phyloP scores from a whole-genome alignment of 225 moss, liverwort and hornwort genomes.

The Ulota crispa region DNA sequence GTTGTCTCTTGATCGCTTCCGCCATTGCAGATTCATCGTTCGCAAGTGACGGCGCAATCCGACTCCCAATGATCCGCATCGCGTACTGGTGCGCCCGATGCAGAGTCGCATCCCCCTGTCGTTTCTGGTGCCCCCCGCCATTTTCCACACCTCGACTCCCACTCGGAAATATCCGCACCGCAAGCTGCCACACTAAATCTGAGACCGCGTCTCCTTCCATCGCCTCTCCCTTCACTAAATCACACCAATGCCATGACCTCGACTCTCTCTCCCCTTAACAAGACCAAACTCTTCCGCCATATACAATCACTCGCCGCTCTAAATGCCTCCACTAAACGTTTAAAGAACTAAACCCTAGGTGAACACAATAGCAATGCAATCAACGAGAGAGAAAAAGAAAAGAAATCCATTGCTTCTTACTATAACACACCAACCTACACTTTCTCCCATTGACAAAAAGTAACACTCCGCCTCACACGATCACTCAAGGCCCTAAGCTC shows the following conservation, averaged over 20 bases:
- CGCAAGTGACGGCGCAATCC: constrained; percentile 88
- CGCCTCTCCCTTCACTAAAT: constrained; percentile 4
- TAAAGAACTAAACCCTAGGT: background rate
- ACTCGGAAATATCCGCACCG: constrained; percentile 75
- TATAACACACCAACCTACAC: constrained; percentile 6
- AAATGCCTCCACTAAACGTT: background rate
- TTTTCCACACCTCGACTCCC: constrained; percentile 38
- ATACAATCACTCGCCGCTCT: background rate
- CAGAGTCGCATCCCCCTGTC: constrained; percentile 35
- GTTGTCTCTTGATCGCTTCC: constrained; percentile 92
- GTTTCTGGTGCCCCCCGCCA: constrained; percentile 34
- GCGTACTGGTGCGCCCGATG: constrained; percentile 89
- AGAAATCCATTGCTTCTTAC: background rate
- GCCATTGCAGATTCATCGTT: constrained; percentile 95
- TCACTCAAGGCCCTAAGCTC: background rate
- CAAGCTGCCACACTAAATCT: constrained; percentile 94
- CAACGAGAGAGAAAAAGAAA: background rate
- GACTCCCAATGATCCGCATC: constrained; percentile 97
- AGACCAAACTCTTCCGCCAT: constrained; percentile 17
- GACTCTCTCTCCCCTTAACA: background rate
- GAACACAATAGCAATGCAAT: background rate
- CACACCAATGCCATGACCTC: constrained; percentile 20
- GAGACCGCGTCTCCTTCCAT: constrained; percentile 95
- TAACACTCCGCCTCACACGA: background rate
- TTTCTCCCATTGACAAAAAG: background rate